Base-by-base conservation (phyloP, 164 flowering plant species). In the Macadamia tetraphylla region DNA sequence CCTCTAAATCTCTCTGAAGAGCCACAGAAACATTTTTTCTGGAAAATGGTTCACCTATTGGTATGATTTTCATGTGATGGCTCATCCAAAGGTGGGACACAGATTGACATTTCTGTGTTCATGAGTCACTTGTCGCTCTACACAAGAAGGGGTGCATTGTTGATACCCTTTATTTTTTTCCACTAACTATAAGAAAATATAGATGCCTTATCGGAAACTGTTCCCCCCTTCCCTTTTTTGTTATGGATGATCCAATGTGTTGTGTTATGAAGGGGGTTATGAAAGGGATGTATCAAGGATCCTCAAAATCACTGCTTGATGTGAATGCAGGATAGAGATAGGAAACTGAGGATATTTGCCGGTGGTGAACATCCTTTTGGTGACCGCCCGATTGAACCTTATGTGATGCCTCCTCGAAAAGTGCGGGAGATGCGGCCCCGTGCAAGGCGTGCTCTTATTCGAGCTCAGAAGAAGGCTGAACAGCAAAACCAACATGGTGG, bases 391-490 rank as follows among this genome's bases (percentile, higher is more conserved):
- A 66, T 87, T 49, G 96, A 89, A 65, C 82, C 86, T 30, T 89
- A 80, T 65, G 72, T 73, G 30, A 88, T 87, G 91, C 96, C 98
- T 68, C 91, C 97, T 61, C 74, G 96, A 43, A 67, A 63, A 57
- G 94, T 91, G 17, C 80, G 97, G 55, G 91, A 87, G 71, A 73
- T 93, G 92, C 81, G 91, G 23, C 96, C 97, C 0, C 88, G 93
- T 70, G 89, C 81, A 23, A 86, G 94, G 70, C 81, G 96, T 58
- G 96, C 96, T n/a, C 65, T 88, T 82, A 67, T 93, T 76, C 86
- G 96, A 72, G 96, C 88, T 62, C 87, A 88, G 72, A 91, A 87
- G 79, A 88, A 86, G 73, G 91, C 85, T 30, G 90, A 87, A 68
- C 78, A 77, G 71, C 23, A 23, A 23, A 81, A 79, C 69, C 67